Evolutionary conservation across 2,329 filamentous ascomycete species (phyloP).

Genomic region (Fusarium annulatum): DNA sequence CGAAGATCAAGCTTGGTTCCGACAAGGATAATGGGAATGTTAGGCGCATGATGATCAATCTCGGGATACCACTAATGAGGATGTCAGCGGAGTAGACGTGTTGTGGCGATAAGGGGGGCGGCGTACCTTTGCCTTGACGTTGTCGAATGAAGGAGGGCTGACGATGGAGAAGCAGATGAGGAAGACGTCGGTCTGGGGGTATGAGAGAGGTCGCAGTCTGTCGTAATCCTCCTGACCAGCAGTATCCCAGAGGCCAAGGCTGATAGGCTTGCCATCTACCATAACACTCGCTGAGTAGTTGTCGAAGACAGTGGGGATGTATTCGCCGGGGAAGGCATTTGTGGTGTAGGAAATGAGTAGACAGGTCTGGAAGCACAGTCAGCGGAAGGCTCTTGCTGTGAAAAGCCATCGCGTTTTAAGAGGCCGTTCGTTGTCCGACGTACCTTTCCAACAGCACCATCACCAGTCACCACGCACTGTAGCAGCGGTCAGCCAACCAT

Average conservation of each 20-base stretch:
- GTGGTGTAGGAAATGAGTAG: conserved; percentile 99
- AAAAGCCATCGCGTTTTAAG: not conserved
- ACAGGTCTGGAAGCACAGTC: conserved; percentile 77
- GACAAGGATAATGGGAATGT: conserved; percentile 95
- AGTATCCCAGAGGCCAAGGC: conserved; percentile 97
- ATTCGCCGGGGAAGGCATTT: conserved; percentile 99
- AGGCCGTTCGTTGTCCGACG: conserved; percentile 21
- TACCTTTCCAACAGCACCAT: conserved; percentile 99
- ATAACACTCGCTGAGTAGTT: conserved; percentile 99
- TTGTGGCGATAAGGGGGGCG: not conserved
- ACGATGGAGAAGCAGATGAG: conserved; percentile 99
- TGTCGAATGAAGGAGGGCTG: conserved; percentile 97
- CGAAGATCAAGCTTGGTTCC: conserved; percentile 96
- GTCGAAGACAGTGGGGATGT: conserved; percentile 99
- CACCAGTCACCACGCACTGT: conserved; percentile 97
- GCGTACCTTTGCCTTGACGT: conserved; percentile 96
- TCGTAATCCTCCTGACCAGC: conserved; percentile 99
- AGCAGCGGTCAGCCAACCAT: conserved; percentile 47
- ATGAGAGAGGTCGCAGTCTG: conserved; percentile 91
- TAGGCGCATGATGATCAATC: conserved; percentile 95
- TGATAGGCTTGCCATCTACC: conserved; percentile 98
- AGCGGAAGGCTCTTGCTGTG: conserved; percentile 36
- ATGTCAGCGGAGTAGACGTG: conserved; percentile 19
- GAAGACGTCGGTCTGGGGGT: conserved; percentile 98
- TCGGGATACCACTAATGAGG: conserved; percentile 87